Evolutionary conservation across 140 eudicot species (phyloP).

Genomic region (Erigeron philadelphicus): DNA sequence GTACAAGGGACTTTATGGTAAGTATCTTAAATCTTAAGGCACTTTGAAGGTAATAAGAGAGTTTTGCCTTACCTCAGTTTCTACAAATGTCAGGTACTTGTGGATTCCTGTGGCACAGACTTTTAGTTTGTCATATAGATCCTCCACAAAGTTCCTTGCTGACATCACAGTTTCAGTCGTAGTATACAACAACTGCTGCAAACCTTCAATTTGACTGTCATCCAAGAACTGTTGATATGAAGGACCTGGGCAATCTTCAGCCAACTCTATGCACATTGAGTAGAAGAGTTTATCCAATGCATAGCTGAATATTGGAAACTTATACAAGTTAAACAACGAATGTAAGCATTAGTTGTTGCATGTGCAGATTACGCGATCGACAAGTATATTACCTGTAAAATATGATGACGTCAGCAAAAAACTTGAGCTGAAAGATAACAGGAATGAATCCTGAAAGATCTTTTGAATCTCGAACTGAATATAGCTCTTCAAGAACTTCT

Average conservation of each 20-base stretch:
- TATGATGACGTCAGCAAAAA: slow-evolving; percentile 64
- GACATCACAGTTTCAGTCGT: slow-evolving; percentile 34
- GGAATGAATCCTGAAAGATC: slow-evolving; percentile 44
- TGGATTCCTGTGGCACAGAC: slow-evolving; percentile 36
- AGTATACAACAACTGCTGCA: slow-evolving; percentile 45
- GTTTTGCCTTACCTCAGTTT: slow-evolving; percentile 53
- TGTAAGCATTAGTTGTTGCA: neutral
- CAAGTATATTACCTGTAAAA: slow-evolving; percentile 59
- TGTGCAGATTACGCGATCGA: neutral
- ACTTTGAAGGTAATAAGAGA: neutral
- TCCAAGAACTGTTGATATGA: slow-evolving; percentile 41
- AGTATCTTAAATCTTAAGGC: neutral
- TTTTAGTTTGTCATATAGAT: slow-evolving; percentile 47
- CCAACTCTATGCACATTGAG: slow-evolving; percentile 47
- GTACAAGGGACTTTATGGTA: neutral
- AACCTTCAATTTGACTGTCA: slow-evolving; percentile 64
- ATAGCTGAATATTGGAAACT: slow-evolving; percentile 47
- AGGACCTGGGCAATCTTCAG: slow-evolving; percentile 37
- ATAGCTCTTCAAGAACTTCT: slow-evolving; percentile 48
- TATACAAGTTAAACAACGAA: slow-evolving; percentile 17
- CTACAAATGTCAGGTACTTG: slow-evolving; percentile 49
- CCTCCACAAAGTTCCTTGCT: slow-evolving; percentile 41
- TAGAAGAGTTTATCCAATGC: slow-evolving; percentile 57
- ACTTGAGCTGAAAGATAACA: slow-evolving; percentile 53
- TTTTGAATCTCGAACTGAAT: slow-evolving; percentile 39